These are phyloP conservation scores for Arthrobotrys conoides DNA, from an alignment of 2,329 filamentous ascomycete genomes.

Conservation along the genomic window DNA sequence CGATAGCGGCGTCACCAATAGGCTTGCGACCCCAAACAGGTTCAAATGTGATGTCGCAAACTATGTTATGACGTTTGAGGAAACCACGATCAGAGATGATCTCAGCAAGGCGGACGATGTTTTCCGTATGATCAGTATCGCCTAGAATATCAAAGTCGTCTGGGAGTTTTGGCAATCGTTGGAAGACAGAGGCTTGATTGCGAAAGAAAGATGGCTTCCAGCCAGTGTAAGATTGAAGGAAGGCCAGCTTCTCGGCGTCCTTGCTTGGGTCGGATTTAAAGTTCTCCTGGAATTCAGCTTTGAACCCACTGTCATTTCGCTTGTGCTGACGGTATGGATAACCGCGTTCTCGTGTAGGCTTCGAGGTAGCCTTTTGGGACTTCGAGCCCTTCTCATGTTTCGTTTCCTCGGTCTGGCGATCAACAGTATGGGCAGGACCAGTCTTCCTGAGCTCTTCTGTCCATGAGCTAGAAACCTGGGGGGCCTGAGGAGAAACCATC, in stretches of 20 bases:
- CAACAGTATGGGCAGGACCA: not conserved
- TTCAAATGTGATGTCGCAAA: slow-evolving; percentile 25
- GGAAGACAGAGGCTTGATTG: slow-evolving; percentile 19
- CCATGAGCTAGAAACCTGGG: slow-evolving; percentile 2
- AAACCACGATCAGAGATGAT: slow-evolving; percentile 52
- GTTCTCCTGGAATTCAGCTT: slow-evolving; percentile 49
- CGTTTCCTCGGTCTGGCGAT: not conserved
- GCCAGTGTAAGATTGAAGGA: slow-evolving; percentile 34
- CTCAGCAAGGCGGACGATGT: slow-evolving; percentile 43
- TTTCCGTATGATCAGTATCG: slow-evolving; percentile 1
- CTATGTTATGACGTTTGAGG: slow-evolving; percentile 29
- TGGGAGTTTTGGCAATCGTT: slow-evolving; percentile 40
- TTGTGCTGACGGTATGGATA: slow-evolving; percentile 1
- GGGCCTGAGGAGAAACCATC: slow-evolving; percentile 1
- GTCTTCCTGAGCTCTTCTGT: slow-evolving; percentile 11
- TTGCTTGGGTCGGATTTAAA: slow-evolving; percentile 55
- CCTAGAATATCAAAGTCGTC: slow-evolving; percentile 26
- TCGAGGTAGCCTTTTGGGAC: not conserved
- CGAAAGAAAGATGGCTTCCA: slow-evolving; percentile 26
- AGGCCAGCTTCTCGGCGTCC: slow-evolving; percentile 41
- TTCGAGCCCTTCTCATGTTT: not conserved
- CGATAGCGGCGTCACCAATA: not conserved
- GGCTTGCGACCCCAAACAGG: slow-evolving; percentile 30
- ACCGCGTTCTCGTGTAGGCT: not conserved
- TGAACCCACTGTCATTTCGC: slow-evolving; percentile 2